phyloP scores from a whole-genome alignment of 352 stramenopile species.

The Pythium angustatum region DNA sequence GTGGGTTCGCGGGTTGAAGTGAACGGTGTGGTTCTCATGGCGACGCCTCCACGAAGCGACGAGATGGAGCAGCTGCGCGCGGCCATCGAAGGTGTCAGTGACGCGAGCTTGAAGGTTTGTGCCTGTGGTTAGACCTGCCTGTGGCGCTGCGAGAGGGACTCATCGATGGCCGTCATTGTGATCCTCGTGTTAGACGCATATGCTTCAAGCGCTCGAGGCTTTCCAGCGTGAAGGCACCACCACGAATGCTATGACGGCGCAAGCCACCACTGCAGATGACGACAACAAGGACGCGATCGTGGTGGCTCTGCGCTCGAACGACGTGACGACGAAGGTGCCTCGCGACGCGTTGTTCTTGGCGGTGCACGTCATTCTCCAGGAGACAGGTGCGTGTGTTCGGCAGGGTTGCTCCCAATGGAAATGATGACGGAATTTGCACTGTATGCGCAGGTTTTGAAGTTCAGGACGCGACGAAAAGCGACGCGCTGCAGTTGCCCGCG shows the following conservation, averaged over 20 bases:
- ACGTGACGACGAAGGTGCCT: slow-evolving; percentile 43
- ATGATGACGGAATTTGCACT: background rate
- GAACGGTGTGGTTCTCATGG: background rate
- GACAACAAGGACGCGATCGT: slow-evolving; percentile 53
- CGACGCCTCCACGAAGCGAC: slow-evolving; percentile 4
- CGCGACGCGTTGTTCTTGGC: slow-evolving; percentile 73
- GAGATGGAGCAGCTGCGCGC: slow-evolving; percentile 24
- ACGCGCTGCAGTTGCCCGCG: slow-evolving; percentile 40
- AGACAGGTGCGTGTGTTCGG: slow-evolving; percentile 44
- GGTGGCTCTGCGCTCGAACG: slow-evolving; percentile 43
- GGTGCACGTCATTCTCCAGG: slow-evolving; percentile 68
- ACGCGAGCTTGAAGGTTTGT: slow-evolving; percentile 25
- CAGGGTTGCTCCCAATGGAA: background rate
- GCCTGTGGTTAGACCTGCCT: background rate
- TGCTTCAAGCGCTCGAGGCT: slow-evolving; percentile 56
- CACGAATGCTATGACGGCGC: background rate
- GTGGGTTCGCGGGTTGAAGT: slow-evolving; percentile 20
- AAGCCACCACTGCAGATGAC: slow-evolving; percentile 4
- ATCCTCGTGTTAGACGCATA: slow-evolving; percentile 52
- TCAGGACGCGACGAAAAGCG: slow-evolving; percentile 16
- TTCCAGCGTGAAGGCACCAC: slow-evolving; percentile 32
- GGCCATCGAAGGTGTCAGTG: slow-evolving; percentile 18
- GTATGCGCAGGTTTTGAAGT: slow-evolving; percentile 42
- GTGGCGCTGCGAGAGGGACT: too few species aligned
- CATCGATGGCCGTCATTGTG: too few species aligned